A percentile compares a stretch with the other conserved stretches of the same genome.
Evolutionary conservation across 192 early-diverging fungal genomes (phyloP).

Genomic region (Mortierella alpina): DNA sequence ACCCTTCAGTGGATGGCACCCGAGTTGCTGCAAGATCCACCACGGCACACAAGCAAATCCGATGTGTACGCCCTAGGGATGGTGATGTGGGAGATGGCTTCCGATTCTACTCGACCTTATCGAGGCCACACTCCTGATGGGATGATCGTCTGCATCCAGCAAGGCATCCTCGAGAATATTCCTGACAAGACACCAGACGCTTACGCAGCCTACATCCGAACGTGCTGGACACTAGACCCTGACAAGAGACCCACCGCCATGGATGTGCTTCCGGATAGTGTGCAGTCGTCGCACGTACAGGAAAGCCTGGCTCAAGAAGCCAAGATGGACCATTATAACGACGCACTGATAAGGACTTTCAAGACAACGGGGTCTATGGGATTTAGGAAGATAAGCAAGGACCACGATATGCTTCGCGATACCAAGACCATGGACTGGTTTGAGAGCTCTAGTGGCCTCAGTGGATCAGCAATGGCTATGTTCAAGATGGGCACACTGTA

Average conservation of each 20-base stretch:
- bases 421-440: no score
- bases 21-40: slow-evolving; percentile 1
- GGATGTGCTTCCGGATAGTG: slow-evolving; percentile 1
- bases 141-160: slow-evolving; percentile 1
- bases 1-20: slow-evolving; percentile 13
- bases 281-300: neutral
- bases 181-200: slow-evolving; percentile 3
- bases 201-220: neutral
- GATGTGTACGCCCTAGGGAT: slow-evolving; percentile 39
- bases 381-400: neutral
- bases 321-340: neutral
- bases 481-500: neutral
- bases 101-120: slow-evolving; percentile 6
- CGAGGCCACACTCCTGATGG: neutral
- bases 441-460: no score
- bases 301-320: no score
- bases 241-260: slow-evolving; percentile 4
- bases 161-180: slow-evolving; percentile 3
- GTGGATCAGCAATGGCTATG: neutral
- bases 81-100: slow-evolving; percentile 36
- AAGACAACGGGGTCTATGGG: neutral
- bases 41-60: slow-evolving; percentile 12
- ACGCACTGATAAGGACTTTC: neutral
- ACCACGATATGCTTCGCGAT: neutral
- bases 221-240: slow-evolving; percentile 5